Evolutionary conservation across 2,329 filamentous ascomycete species (phyloP), one percentile per base, ranked within the genome.

Genomic region (Colletotrichum plurivorum): DNA sequence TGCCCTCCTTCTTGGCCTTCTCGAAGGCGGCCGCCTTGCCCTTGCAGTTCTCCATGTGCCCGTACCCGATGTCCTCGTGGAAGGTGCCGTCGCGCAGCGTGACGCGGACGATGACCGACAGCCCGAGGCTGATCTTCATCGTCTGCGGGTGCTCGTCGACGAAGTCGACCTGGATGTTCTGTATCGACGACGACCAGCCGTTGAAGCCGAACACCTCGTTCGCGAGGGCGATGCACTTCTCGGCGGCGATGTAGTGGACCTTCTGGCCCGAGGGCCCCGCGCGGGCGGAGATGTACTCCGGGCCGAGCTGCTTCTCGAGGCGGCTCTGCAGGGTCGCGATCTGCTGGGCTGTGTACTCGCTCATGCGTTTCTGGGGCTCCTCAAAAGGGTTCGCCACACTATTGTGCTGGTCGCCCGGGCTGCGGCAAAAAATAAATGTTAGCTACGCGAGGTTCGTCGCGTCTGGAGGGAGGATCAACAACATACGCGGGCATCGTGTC

Each of bases 161-260:
- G 80, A 97, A 98, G 80, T 99, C 96, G 69, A 98, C 93, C 77
- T 97, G 93, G 45, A 98, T 93, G 77, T 97, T 94, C 77, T 95
- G 93, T 69, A 99, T 96, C n/a, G 93, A 92, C 64, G 94, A 97
- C 10, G 94, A 97, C 96, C 96, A 99, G 75, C 95, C 95, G 81
- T 98, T 97, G 84, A 98, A 98, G 10, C 95, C 95, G 82, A 98
- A 97, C 1, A 98, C 91, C 78, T 98, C 94, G 76, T 98, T 98
- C 62, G 95, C 95, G 60, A 98, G 91, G 67, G 93, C 93, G 78
- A 99, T 99, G 77, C 93, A 95, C 83, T 99, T 99, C 77, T 98
- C 95, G 1, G 94, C 95, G n/a, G 94, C 90, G 59, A 99, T 87
- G 81, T 99, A 99, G 78, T 97, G 94, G 18, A 99, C 93, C 78